Conservation (phyloP, 2,329 filamentous ascomycete genomes). For the Lizonia empirigonia region DNA sequence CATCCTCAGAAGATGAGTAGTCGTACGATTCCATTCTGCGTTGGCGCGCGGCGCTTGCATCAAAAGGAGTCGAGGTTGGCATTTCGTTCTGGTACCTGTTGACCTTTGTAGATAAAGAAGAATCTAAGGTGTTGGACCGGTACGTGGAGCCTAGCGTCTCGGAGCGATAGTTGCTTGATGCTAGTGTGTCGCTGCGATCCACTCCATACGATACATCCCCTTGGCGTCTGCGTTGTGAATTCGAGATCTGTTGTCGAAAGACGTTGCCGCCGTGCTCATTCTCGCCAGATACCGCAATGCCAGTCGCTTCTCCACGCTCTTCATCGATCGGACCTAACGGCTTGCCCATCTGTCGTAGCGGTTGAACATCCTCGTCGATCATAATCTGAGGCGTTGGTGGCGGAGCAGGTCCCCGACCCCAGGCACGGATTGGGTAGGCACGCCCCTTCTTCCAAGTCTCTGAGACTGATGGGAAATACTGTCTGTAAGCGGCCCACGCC, state of each 20-base stretch:
- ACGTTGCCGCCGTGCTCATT: constrained; percentile 40
- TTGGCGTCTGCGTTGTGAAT: constrained; percentile 45
- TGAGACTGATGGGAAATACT: constrained; percentile 63
- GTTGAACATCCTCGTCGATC: constrained; percentile 41
- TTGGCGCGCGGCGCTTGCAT: constrained; percentile 27
- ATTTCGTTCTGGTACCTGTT: constrained; percentile 42
- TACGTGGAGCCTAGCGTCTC: constrained; percentile 29
- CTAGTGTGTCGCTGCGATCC: constrained; percentile 40
- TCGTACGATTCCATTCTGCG: constrained; percentile 44
- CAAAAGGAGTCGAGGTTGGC: constrained; percentile 43
- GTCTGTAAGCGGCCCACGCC: constrained; percentile 60
- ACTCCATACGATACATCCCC: constrained; percentile 34
- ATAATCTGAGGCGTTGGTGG: constrained; percentile 32
- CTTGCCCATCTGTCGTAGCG: constrained; percentile 35
- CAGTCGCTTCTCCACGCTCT: constrained; percentile 42
- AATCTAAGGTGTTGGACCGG: constrained; percentile 20
- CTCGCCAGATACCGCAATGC: constrained; percentile 27
- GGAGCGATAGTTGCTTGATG: constrained; percentile 36
- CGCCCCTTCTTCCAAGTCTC: constrained; percentile 64
- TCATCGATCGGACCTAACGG: constrained; percentile 39
- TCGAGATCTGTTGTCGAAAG: constrained; percentile 47
- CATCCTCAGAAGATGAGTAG: constrained; percentile 49
- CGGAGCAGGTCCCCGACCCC: constrained; percentile 56
- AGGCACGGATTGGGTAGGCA: constrained; percentile 63
- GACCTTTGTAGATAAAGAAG: constrained; percentile 39